Conservation (phyloP, 352 stramenopile genomes). For the Elongisporangium anandrum region DNA sequence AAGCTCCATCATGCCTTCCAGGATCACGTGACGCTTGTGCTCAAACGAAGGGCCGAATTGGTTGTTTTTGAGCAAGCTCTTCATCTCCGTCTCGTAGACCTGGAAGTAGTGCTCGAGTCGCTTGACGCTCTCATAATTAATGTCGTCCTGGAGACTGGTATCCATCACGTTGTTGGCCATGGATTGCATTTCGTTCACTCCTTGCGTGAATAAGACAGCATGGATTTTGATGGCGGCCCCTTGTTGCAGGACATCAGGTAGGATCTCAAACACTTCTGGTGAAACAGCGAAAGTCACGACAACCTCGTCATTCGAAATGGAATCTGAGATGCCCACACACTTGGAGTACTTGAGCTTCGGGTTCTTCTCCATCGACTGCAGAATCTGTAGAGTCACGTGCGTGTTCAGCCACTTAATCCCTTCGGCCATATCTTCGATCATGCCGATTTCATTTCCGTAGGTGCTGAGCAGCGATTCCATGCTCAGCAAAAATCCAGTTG, state of each 20-base stretch:
- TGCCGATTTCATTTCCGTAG: constrained; percentile 93
- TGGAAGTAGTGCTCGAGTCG: constrained; percentile 72
- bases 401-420: constrained; percentile 81
- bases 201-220: constrained; percentile 85
- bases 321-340: constrained; percentile 61
- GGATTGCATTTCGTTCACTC: constrained; percentile 93
- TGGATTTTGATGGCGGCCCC: constrained; percentile 73
- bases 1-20: constrained; percentile 41
- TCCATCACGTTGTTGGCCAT: constrained; percentile 86
- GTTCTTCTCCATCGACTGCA: constrained; percentile 46
- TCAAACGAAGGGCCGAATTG: constrained; percentile 4
- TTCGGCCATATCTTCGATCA: constrained; percentile 92
- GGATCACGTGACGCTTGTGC: constrained; percentile 10
- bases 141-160: constrained; percentile 80
- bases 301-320: constrained; percentile 44
- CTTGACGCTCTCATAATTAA: constrained; percentile 75
- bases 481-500: constrained; percentile 84
- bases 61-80: background rate
- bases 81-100: constrained; percentile 69
- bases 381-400: constrained; percentile 75
- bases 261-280: constrained; percentile 37
- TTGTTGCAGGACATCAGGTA: constrained; percentile 61
- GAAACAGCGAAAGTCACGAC: constrained; percentile 72
- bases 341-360: constrained; percentile 65
- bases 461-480: constrained; percentile 95